Percentiles rank a stretch among this genome's conserved stretches.
Conservation (phyloP, 1,284 basidiomycete species). For the Moesziomyces antarcticus region DNA sequence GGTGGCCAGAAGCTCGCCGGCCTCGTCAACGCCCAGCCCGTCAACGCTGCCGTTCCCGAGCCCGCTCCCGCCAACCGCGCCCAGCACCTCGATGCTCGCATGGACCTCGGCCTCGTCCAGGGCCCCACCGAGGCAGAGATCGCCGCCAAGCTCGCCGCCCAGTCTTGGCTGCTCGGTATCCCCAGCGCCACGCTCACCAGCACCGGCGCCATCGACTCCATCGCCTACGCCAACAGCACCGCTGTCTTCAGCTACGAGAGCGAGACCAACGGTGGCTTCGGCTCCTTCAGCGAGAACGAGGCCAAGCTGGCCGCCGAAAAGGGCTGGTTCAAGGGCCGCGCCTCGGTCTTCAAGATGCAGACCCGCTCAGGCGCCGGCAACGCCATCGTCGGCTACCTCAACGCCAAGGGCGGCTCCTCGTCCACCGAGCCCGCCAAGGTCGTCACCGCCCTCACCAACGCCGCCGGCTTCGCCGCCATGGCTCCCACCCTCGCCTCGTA, state of each 20-base stretch:
- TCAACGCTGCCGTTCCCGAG: slow-evolving; percentile 40
- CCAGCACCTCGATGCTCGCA: slow-evolving; percentile 48
- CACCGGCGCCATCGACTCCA: slow-evolving; percentile 59
- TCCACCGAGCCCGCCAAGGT: slow-evolving; percentile 43
- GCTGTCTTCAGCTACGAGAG: slow-evolving; percentile 67
- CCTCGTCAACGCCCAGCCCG: slow-evolving; percentile 48
- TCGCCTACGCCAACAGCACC: slow-evolving; percentile 60
- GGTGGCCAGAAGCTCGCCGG: slow-evolving; percentile 49
- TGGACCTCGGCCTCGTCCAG: slow-evolving; percentile 49
- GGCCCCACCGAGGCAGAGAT: slow-evolving; percentile 42
- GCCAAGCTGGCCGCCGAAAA: slow-evolving; percentile 37
- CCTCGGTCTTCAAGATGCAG: slow-evolving; percentile 65
- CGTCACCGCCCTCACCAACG: slow-evolving; percentile 65
- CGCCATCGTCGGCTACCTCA: slow-evolving; percentile 64
- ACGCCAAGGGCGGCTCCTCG: slow-evolving; percentile 46
- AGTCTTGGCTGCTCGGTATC: slow-evolving; percentile 57
- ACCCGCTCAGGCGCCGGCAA: slow-evolving; percentile 74
- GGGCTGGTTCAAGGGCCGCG: slow-evolving; percentile 48
- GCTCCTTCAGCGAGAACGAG: slow-evolving; percentile 59
- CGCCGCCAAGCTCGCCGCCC: slow-evolving; percentile 41
- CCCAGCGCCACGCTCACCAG: slow-evolving; percentile 48
- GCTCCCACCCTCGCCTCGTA: slow-evolving; percentile 61
- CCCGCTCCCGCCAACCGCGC: slow-evolving; percentile 49
- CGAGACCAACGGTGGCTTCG: slow-evolving; percentile 60
- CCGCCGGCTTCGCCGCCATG: slow-evolving; percentile 62